Base-by-base conservation (phyloP, 2,329 filamentous ascomycete species). In the Calonectria pteridis region DNA sequence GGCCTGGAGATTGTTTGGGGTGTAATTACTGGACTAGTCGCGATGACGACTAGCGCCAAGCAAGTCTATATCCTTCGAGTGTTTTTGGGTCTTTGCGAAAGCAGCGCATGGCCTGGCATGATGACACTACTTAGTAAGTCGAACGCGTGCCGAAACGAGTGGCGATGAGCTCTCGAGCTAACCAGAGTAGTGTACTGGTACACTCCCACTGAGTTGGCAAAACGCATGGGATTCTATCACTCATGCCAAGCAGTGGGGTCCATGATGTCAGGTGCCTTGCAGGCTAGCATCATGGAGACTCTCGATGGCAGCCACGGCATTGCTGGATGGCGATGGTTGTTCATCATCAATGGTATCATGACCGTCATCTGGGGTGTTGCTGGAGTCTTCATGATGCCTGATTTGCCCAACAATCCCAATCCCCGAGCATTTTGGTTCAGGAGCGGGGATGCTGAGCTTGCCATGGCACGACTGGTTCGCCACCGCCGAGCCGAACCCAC, bases 291-390 rank as follows among this genome's bases (percentile, higher is more conserved):
- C 1, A 84, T 85, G 53, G 81, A 77, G 29, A 83, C 84, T 9
- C 80, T 88, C 53, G 81, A 87, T 29, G 85, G 85, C 1, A 77
- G 73, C 6, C 72, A 81, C 14, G 85, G 85, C 0, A 80, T 86
- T 16, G 77, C 83, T 0, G 87, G 84, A 1, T 88, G 86, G 87
- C 83, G 85, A 62, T 80, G 86, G 86, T 82, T 88, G 6, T 88
- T 88, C 73, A 83, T 88, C 63, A 84, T 87, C 76, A 86, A 88
- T 71, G 86, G 85, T 2, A 77, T 84, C 29, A 83, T 85, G 49
- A 81, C 80, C 9, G 78, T 84, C 1, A 76, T 82, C 14, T 81
- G 83, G 67, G 83, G 82, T 6, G n/a, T 81, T 6, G 81, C 79
- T 7, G 84, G 84, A 16, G 82, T 79, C 64, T 77, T 82, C 62